phyloP scores from a whole-genome alignment of 2,329 filamentous ascomycete genomes.

The Fusarium haematococcum region DNA sequence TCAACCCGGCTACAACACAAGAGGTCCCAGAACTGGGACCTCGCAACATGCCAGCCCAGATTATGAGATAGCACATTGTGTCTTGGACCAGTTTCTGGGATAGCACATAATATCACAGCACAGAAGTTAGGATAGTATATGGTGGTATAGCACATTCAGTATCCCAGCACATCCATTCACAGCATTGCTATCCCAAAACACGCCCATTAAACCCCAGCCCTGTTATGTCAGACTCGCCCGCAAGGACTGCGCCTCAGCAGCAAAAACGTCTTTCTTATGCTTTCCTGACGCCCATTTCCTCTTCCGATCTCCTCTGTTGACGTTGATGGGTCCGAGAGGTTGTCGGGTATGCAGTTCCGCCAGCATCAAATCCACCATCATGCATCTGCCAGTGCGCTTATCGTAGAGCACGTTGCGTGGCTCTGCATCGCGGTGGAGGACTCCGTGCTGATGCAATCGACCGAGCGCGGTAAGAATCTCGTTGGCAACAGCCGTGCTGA shows the following conservation, averaged over 20 bases:
- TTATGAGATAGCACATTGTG: too few relatives aligned
- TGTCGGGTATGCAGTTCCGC: not conserved
- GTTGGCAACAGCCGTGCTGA: not conserved
- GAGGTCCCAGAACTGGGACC: too few relatives aligned
- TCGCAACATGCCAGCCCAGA: too few relatives aligned
- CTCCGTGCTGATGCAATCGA: not conserved
- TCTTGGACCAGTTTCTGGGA: too few relatives aligned
- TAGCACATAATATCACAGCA: not conserved
- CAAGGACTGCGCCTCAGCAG: not conserved
- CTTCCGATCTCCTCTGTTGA: not conserved
- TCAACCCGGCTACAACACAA: too few relatives aligned
- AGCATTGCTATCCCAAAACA: not conserved
- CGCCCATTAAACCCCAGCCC: not conserved
- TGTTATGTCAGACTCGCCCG: not conserved
- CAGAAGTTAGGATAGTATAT: too few relatives aligned
- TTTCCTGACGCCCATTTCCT: not conserved
- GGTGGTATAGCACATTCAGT: not conserved
- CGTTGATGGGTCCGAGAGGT: not conserved
- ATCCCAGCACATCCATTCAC: not conserved
- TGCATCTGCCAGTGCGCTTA: not conserved
- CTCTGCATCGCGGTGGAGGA: constrained; percentile 13
- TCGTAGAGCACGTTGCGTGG: constrained; percentile 49
- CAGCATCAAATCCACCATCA: not conserved
- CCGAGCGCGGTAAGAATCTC: not conserved
- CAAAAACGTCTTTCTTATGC: not conserved